Evolutionary conservation across 345 rosid genomes (phyloP), one percentile per base, ranked within the genome.

Genomic region (Hibiscus mutabilis): DNA sequence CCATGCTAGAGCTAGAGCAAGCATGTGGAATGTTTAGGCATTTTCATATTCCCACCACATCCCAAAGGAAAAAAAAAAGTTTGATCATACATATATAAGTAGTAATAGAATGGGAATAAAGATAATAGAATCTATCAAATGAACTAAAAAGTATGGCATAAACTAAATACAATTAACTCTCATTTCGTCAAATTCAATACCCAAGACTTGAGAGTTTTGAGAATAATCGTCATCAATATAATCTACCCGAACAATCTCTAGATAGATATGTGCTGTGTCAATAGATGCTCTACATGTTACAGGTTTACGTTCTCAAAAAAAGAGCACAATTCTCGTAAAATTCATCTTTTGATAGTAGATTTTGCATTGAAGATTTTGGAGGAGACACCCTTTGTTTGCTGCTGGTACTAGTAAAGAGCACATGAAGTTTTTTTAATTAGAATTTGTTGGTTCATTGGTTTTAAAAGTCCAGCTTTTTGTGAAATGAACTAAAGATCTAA

Each of bases 311-410:
- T 80, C 79, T 10, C 84, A 86, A 60, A 74, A 56, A 6, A 88
- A 42, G 67, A 61, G 82, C 81, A 91, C 83, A 66, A 82, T n/a
- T 77, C 40, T 79, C 77, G 64, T 91, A 91, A 25, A 35, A 47
- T 18, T 96, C 96, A 56, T 82, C 86, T 59, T 79, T 87, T 12
- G 98, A 96, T 0, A 91, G 90, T 44, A 89, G 81, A 79, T 94
- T 94, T 80, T 88, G 79, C 24, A 82, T 33, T 53, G 79, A 82
- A 15, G 91, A 84, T 76, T 83, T 91, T 7, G 87, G 84, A 66
- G 79, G 79, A 11, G 91, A 82, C 47, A 88, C 40, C 63, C 65
- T 83, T 70, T 61, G 68, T 69, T 70, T 78, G 60, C 81, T 65
- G 47, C 62, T 19, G 66, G 72, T 57, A 59, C 69, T 77, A 67